Base-by-base conservation (phyloP, 176 grass and related monocot genomes). In the Poa annua region DNA sequence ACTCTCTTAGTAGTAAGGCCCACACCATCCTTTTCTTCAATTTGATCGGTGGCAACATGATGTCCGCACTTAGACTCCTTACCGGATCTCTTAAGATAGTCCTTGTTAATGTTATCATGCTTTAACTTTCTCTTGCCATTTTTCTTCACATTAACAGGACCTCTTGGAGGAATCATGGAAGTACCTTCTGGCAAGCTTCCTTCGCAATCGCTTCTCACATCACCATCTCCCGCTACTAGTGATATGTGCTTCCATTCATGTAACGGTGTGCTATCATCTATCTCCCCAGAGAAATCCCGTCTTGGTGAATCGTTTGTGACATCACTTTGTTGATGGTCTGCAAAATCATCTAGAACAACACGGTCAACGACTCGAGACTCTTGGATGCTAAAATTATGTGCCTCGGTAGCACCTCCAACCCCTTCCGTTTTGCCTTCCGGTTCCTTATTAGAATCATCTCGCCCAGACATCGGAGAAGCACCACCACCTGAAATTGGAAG, bases 121-220 rank as follows among this genome's bases (percentile, higher is more conserved):
- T 55, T 79, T 29, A 54, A 20, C 76, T 62, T 81, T 21, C 80
- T 60, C 56, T 74, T 86, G 51, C 51, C 49, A 25, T 90, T 79
- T 42, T 6, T 60, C 49, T 61, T 68, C 85, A 42, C 66, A 76
- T 62, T 48, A 65, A 70, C 42, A 34, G 17, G 25, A 53, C 42
- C 38, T 17, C 49, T 62, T n/a, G 4, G 5, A 60, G 26, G 51
- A 84, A 17, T 38, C 24, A 39, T 69, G 5, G 13, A 5, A 74
- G 42, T 26, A 52, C 16, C 76, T 62, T 33, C 3, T 2, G 10
- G 32, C 19, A 56, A 33, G 32, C 56, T 79, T 38, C 29, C 74
- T 59, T 79, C 17, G 11, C 6, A 48, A 61, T 69, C 74, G 15
- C 35, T 69, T 83, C 44, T 75, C 50, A 39, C 70, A 50, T 80